Conservation (phyloP, 1,284 basidiomycete genomes). For the Puccinia triticina region DNA sequence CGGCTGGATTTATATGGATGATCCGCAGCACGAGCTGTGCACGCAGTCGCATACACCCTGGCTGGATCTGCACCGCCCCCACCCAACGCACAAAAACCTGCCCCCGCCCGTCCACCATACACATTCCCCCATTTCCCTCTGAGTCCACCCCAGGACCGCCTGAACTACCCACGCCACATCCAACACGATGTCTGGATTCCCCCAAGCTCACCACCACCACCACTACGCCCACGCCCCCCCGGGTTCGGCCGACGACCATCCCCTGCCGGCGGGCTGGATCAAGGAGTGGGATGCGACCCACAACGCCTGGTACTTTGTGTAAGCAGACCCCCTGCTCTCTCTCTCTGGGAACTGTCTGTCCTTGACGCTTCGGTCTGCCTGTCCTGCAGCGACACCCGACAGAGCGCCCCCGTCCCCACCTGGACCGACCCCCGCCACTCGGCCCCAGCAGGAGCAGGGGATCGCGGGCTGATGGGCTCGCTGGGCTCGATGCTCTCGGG, state of each 20-base stretch:
- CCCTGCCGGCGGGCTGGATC: conserved; percentile 35
- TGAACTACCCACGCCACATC: too few species aligned
- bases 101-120: too few species aligned
- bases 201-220: background rate
- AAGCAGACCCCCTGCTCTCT: background rate
- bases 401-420: conserved; percentile 29
- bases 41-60: too few species aligned
- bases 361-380: background rate
- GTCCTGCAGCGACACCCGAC: conserved; percentile 30
- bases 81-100: too few species aligned
- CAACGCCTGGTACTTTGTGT: conserved; percentile 47
- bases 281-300: conserved; percentile 41
- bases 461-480: conserved; percentile 32
- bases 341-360: background rate
- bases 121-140: too few species aligned
- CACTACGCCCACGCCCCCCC: too few species aligned
- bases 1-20: too few species aligned
- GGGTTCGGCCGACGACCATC: background rate
- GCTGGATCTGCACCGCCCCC: too few species aligned
- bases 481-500: conserved; percentile 26
- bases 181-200: background rate
- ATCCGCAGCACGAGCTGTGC: too few species aligned
- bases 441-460: background rate
- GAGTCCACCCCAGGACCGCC: too few species aligned
- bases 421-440: conserved; percentile 29